Percentiles rank a stretch among this genome's conserved stretches.
These are phyloP conservation scores for Curvularia verruculosa DNA, from an alignment of 2,329 filamentous ascomycete species.

Conservation along the genomic window DNA sequence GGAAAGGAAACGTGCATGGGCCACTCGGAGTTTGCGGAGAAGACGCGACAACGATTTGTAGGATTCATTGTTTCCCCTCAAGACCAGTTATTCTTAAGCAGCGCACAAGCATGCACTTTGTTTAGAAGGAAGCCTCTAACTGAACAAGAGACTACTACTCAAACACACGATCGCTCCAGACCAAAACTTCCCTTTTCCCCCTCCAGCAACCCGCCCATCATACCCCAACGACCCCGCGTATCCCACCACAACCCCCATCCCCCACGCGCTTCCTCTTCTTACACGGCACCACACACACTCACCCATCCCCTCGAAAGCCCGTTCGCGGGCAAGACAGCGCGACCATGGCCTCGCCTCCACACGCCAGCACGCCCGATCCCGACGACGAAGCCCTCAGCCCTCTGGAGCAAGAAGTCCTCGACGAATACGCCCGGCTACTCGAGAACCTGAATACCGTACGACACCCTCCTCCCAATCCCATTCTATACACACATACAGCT, in stretches of 20 bases:
- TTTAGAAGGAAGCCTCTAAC: background rate
- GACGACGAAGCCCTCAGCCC: slow-evolving; percentile 62
- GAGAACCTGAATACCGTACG: slow-evolving; percentile 89
- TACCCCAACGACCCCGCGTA: background rate
- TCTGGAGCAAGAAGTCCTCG: slow-evolving; percentile 90
- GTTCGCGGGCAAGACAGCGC: background rate
- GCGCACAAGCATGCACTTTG: too few relatives aligned
- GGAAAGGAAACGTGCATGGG: slow-evolving; percentile 1
- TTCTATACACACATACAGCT: slow-evolving; percentile 17
- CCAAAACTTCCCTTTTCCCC: background rate
- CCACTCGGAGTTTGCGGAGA: slow-evolving; percentile 18
- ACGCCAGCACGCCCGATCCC: slow-evolving; percentile 11
- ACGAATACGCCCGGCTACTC: slow-evolving; percentile 87
- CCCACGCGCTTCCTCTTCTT: too few relatives aligned
- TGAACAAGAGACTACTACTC: background rate
- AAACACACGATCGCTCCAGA: background rate
- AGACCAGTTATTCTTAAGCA: background rate
- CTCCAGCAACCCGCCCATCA: background rate
- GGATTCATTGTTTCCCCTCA: background rate
- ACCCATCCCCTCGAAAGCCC: background rate
- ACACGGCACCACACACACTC: background rate
- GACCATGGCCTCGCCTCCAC: slow-evolving; percentile 22
- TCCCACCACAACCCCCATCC: background rate
- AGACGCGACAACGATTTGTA: slow-evolving; percentile 16
- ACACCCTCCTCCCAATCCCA: slow-evolving; percentile 3